These are phyloP conservation scores for Hanseniaspora lindneri DNA, from an alignment of 805 yeast species.

Conservation along the genomic window DNA sequence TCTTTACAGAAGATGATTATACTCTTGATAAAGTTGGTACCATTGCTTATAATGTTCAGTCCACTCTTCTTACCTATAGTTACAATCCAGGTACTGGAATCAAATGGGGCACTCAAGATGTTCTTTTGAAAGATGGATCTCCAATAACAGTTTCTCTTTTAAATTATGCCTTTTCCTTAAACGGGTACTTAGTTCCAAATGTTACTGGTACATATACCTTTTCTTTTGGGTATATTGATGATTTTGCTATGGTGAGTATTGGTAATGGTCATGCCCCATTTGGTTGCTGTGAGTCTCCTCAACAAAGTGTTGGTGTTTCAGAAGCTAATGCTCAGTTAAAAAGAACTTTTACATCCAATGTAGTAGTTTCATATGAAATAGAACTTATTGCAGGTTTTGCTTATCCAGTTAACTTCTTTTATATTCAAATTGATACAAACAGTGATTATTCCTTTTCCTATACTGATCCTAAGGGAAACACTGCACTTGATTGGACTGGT, in stretches of 20 bases:
- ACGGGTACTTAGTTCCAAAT: slow-evolving; percentile 6
- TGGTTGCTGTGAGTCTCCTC: too few species aligned
- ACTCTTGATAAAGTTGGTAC: not conserved
- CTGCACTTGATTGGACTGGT: too few species aligned
- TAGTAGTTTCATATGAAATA: too few species aligned
- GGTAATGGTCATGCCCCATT: slow-evolving; percentile 7
- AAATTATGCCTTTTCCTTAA: slow-evolving; percentile 5
- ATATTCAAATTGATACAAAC: slow-evolving; percentile 18
- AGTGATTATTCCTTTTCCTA: slow-evolving; percentile 18
- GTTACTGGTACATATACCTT: slow-evolving; percentile 1
- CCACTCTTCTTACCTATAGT: not conserved
- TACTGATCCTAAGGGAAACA: slow-evolving; percentile 22
- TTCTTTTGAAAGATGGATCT: not conserved
- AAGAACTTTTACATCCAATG: slow-evolving; percentile 16
- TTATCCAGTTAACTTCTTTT: slow-evolving; percentile 26
- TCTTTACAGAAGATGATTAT: not conserved
- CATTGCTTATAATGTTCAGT: not conserved
- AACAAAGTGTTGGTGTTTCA: too few species aligned
- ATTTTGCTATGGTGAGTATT: not conserved
- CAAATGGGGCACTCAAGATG: not conserved
- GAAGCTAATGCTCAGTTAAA: not conserved
- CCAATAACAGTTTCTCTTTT: not conserved
- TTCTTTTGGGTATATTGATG: not conserved
- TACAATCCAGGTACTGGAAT: not conserved
- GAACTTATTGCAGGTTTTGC: slow-evolving; percentile 23